Base-by-base conservation (phyloP, 2,329 filamentous ascomycete species). In the Fusarium subglutinans region DNA sequence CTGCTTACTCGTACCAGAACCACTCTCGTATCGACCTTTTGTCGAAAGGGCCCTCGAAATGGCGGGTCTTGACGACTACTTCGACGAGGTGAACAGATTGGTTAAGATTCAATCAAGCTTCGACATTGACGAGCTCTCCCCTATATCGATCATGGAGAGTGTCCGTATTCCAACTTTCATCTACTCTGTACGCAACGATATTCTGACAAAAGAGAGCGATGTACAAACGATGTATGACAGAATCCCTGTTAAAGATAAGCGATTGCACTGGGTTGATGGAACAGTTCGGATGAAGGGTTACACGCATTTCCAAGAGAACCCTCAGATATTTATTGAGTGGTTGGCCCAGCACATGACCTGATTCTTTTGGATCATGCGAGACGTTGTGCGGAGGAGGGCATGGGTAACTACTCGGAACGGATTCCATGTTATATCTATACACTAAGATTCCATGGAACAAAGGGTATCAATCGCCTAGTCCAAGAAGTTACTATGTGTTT, bases 391-490 rank as follows among this genome's bases (percentile, higher is more conserved):
- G 3, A 8, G 20, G 4, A 28, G 45, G 20, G 5, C 4, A 22
- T 1, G 20, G 45, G 26, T 0, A 22, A 17, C 20, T 22, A 3
- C 20, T 3, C 6, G 2, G 6, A 11, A 6, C 9, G 20, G 14
- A 48, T 22, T 17, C 20, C 22, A 17, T 12, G 4, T 15, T 17
- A 6, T 17, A 17, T 47, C 1, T 3, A 3, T 6, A 22, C 26
- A 1, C 44, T 6, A 11, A 15, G 13, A 47, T 48, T 48, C 14
- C 9, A 30, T 22, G 45, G 3, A 17, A 17, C 3, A 30, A 8
- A 8, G 4, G 4, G 20, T 17, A 48, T 12, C 0, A 0, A 4
- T 48, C 26, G 4, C 6, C 0, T 12, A 0, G 6, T 1, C 20
- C 9, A 48, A 12, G 26, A 48, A n/a, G 20, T 6, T 30, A 7